Conservation (phyloP, 768 basidiomycete genomes). For the Trametes coccinea region DNA sequence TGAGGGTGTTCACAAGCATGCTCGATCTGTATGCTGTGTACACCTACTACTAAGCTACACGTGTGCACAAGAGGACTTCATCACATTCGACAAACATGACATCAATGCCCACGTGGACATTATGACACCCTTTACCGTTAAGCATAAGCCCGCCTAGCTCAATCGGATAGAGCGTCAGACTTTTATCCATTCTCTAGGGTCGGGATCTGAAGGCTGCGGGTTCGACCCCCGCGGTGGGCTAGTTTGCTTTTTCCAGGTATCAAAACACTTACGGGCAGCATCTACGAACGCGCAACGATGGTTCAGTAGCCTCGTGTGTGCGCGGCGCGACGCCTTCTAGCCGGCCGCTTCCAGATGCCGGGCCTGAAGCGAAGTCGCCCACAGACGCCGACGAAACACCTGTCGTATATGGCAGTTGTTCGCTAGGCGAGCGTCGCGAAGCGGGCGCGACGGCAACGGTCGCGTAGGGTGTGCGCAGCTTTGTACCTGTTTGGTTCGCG, state of each 20-base stretch:
- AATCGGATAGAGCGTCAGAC: constrained; percentile 71
- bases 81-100: too few species aligned
- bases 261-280: too few species aligned
- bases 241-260: not conserved
- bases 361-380: too few species aligned
- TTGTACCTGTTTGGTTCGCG: not conserved
- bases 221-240: constrained; percentile 5
- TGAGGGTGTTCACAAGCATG: too few species aligned
- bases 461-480: not conserved
- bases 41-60: too few species aligned
- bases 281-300: not conserved
- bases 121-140: not conserved
- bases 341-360: too few species aligned
- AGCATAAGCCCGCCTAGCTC: constrained; percentile 55
- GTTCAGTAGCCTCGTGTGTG: not conserved
- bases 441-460: not conserved
- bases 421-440: not conserved
- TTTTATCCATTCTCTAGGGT: constrained; percentile 21
- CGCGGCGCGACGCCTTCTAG: not conserved
- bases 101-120: too few species aligned
- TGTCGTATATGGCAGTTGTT: not conserved
- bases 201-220: constrained; percentile 3
- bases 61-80: too few species aligned
- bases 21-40: too few species aligned
- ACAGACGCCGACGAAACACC: not conserved